Evolutionary conservation across 2,329 filamentous ascomycete species (phyloP), one percentile per base, ranked within the genome.

Genomic region (Plectosphaerella plurivora): DNA sequence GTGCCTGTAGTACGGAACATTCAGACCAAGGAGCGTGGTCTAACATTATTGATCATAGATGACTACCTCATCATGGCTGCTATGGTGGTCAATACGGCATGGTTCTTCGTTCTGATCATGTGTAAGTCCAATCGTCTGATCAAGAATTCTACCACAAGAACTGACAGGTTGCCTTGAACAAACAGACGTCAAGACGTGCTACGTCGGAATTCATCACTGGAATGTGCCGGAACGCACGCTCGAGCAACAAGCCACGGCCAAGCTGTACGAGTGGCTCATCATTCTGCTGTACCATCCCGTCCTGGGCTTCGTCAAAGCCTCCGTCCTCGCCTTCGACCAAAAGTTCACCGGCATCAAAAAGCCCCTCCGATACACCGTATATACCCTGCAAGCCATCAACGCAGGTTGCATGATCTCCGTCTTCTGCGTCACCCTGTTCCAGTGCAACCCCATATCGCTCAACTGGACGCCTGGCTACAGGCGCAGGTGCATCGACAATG

Each of bases 271-370:
- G 41, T 57, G 56, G 56, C 56, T 57, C 47, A 58, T 55, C 44
- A 57, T 58, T 51, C 41, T 56, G 18, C 53, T 57, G 16, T 57
- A 58, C 46, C 55, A 58, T 44, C 56, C 54, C 2, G 51, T 58
- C 47, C 55, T 57, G 39, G 54, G 52, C 22, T 63, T 77, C 10
- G 68, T 75, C 52, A 77, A 76, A 58, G 66, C 68, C 2, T 76
- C 74, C 0, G 63, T 75, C 16, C 65, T 77, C 4, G 55, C 76
- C n/a, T 74, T 76, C 53, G 64, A 76, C n/a, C 63, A 73, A 16
- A 71, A 72, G 1, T 65, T 76, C 1, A 66, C 68, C 47, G 60
- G 68, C 36, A 61, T 70, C 51, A 72, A 72, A 52, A 59, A 49
- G 25, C 65, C 55, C 20, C 61, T 73, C 2, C 61, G 64, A 28